Conservation (phyloP, 2,329 filamentous ascomycete species). For the Fusarium agapanthi region DNA sequence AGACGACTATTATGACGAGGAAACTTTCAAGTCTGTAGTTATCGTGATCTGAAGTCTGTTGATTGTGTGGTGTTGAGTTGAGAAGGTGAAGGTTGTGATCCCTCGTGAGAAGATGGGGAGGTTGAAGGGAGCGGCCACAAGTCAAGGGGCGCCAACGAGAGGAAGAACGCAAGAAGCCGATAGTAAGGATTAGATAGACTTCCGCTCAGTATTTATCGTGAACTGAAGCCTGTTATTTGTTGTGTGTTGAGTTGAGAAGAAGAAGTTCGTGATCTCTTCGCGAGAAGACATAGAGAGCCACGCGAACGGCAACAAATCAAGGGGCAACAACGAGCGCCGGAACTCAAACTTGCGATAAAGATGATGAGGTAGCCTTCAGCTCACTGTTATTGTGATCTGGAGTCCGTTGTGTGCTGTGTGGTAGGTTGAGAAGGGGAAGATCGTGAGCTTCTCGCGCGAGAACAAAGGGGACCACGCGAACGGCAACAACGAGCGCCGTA, state of each 20-base stretch:
- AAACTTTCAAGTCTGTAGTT: too few relatives aligned
- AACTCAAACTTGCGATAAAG: background rate
- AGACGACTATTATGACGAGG: background rate
- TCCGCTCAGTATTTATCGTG: background rate
- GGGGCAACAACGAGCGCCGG: background rate
- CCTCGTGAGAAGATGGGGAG: background rate
- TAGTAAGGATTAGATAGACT: background rate
- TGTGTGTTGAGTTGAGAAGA: background rate
- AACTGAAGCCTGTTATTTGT: background rate
- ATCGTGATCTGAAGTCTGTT: background rate
- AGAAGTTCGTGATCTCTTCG: background rate
- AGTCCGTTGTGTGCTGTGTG: background rate
- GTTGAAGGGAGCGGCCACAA: background rate
- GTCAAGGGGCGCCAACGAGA: background rate
- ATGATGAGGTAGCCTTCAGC: background rate
- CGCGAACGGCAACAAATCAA: background rate
- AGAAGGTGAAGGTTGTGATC: background rate
- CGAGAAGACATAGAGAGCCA: background rate
- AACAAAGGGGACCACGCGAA: background rate
- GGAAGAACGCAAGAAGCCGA: background rate
- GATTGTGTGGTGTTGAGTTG: background rate
- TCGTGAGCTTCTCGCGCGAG: background rate
- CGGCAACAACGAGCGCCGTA: too few relatives aligned
- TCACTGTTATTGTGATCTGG: background rate
- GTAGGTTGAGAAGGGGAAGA: background rate